phyloP scores from a whole-genome alignment of 805 yeast genomes.

The Cyberlindnera maritima region DNA sequence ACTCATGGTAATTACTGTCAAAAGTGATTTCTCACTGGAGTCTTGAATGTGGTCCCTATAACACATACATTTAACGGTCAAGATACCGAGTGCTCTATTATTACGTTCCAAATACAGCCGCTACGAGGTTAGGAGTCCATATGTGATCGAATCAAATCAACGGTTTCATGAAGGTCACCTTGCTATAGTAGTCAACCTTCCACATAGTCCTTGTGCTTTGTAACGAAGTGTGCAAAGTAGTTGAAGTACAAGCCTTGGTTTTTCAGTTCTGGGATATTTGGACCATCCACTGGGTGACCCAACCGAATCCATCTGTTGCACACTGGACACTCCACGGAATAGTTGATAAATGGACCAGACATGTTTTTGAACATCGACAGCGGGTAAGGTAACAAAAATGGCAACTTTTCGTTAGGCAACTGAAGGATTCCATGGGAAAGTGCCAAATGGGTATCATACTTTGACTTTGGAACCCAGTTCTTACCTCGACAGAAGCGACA shows the following conservation, averaged over 20 bases:
- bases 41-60: no score
- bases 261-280: background rate
- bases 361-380: constrained; percentile 15
- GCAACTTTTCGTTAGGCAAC: constrained; percentile 1
- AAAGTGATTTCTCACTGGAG: no score
- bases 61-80: no score
- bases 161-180: background rate
- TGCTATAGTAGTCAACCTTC: no score
- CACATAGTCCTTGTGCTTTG: constrained; percentile 12
- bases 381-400: constrained; percentile 19
- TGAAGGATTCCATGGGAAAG: constrained; percentile 26
- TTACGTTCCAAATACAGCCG: no score
- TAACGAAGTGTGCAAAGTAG: constrained; percentile 23
- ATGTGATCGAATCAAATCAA: no score
- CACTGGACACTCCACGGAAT: constrained; percentile 19
- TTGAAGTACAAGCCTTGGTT: constrained; percentile 24
- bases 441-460: constrained; percentile 21
- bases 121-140: no score
- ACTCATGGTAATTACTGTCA: no score
- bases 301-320: constrained; percentile 24
- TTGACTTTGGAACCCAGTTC: constrained; percentile 21
- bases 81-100: no score
- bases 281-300: constrained; percentile 11
- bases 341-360: constrained; percentile 5
- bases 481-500: constrained; percentile 29